These are phyloP conservation scores for Coleophoma eucalyptorum DNA, from an alignment of 2,329 filamentous ascomycete species.

Conservation along the genomic window DNA sequence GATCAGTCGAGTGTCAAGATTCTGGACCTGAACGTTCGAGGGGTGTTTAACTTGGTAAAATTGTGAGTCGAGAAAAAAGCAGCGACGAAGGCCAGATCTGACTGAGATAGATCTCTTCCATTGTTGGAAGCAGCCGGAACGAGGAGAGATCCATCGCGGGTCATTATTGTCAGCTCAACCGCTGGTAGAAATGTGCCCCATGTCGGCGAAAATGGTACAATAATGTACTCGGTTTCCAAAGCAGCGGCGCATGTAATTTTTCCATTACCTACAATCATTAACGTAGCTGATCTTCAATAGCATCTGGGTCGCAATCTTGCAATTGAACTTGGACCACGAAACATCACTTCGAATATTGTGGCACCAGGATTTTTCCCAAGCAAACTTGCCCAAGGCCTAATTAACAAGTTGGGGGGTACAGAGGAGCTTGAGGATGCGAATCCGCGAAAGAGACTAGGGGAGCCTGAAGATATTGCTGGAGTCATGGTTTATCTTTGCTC, in stretches of 20 bases:
- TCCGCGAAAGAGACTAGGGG: constrained; percentile 50
- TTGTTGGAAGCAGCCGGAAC: constrained; percentile 48
- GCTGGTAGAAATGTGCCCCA: constrained; percentile 61
- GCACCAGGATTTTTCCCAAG: constrained; percentile 67
- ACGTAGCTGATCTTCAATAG: constrained; percentile 29
- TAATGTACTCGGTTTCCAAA: constrained; percentile 65
- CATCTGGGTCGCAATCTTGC: constrained; percentile 66
- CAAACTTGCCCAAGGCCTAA: constrained; percentile 63
- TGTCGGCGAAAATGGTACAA: constrained; percentile 57
- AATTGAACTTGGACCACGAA: constrained; percentile 61
- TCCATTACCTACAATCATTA: not conserved
- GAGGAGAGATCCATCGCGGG: constrained; percentile 50
- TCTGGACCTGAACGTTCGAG: constrained; percentile 68
- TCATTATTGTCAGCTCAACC: constrained; percentile 64
- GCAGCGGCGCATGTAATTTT: constrained; percentile 48
- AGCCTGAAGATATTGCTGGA: constrained; percentile 56
- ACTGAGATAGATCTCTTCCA: constrained; percentile 28
- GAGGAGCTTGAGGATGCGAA: constrained; percentile 44
- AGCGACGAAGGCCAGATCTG: not conserved
- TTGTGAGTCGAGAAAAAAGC: constrained; percentile 33
- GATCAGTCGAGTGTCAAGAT: constrained; percentile 61
- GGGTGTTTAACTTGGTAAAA: constrained; percentile 65
- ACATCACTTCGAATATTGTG: constrained; percentile 64
- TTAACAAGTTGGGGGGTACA: constrained; percentile 56
- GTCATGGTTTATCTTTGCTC: constrained; percentile 54